Evolutionary conservation across 1,284 basidiomycete genomes (phyloP), one percentile per base, ranked within the genome.

Genomic region (Sporisorium sorghi): DNA sequence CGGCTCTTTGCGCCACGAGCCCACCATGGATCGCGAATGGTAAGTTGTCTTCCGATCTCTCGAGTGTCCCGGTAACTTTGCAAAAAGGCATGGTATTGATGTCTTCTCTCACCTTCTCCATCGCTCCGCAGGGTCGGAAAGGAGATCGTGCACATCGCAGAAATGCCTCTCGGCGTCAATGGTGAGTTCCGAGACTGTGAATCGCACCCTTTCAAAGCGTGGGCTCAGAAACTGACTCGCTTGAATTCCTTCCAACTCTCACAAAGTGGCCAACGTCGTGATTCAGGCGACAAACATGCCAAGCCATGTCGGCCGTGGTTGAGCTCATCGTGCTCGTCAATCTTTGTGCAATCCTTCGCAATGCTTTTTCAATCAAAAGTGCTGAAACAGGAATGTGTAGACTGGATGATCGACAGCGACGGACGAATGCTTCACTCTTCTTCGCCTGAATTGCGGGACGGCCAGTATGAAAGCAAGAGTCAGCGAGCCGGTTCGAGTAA

Each of bases 211-310:
- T n/a, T 5, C n/a, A 24, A 21, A 23, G 21, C 8, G 23, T 7
- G 26, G 11, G 17, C 8, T 21, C 28, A 39, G 7, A 26, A 42
- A 17, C 60, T 68, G 53, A 58, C 26, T n/a, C 12, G 2, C n/a
- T 3, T 10, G 1, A 15, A 1, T 26, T 54, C 12, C 24, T 15
- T 48, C 46, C 24, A 19, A 17, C 21, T 19, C 40, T 21, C 24
- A 2, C 39, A 54, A 55, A 76, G 73, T 76, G 15, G 60, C 69
- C 7, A 67, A 48, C 55, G 70, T 76, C 35, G 57, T 66, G 12
- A 73, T 78, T 43, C 69, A 73, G 55, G 76, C 76, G 23, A 70
- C 73, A 17, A 73, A 70, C 58, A 78, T 78, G 76, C 76, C 76
- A 12, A 76, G 73, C 48, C 62, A 72, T 37, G 75, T 78, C 23